Evolutionary conservation across 441 rosid genomes (phyloP).

Genomic region (Erodium moschatum): DNA sequence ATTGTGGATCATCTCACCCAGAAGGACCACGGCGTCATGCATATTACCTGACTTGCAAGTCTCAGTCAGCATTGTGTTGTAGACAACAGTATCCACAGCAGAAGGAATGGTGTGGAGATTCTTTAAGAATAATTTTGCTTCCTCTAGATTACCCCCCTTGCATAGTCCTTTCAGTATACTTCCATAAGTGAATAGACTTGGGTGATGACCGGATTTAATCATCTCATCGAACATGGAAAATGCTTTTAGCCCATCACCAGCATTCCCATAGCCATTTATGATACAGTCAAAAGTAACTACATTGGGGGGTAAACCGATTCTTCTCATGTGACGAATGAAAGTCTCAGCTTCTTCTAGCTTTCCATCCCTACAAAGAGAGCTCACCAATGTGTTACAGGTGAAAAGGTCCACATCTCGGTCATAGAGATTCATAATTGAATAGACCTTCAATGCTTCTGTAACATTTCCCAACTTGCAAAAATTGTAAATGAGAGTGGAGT

Average conservation of each 20-base stretch:
- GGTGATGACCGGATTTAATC: conserved; percentile 51
- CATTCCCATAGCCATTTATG: conserved; percentile 51
- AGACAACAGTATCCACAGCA: conserved; percentile 52
- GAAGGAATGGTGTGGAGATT: conserved; percentile 42
- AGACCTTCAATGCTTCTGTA: conserved; percentile 53
- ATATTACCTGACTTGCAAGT: conserved; percentile 50
- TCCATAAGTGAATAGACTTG: conserved; percentile 56
- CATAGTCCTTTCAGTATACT: conserved; percentile 78
- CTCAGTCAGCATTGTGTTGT: conserved; percentile 58
- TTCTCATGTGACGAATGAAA: conserved; percentile 48
- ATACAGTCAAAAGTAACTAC: conserved; percentile 54
- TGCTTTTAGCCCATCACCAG: conserved; percentile 49
- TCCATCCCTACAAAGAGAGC: conserved; percentile 62
- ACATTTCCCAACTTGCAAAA: conserved; percentile 43
- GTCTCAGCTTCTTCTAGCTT: conserved; percentile 55
- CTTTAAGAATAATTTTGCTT: conserved; percentile 52
- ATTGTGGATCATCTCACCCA: conserved; percentile 52
- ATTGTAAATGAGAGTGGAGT: conserved; percentile 49
- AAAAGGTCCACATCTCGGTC: conserved; percentile 43
- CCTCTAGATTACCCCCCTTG: conserved; percentile 49
- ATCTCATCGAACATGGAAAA: conserved; percentile 69
- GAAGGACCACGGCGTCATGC: conserved; percentile 48
- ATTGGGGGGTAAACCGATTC: conserved; percentile 37
- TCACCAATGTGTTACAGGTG: conserved; percentile 43
- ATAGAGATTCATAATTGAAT: conserved; percentile 42